phyloP scores from a whole-genome alignment of 192 early-diverging fungal species.

The Chytriomyces sp. region DNA sequence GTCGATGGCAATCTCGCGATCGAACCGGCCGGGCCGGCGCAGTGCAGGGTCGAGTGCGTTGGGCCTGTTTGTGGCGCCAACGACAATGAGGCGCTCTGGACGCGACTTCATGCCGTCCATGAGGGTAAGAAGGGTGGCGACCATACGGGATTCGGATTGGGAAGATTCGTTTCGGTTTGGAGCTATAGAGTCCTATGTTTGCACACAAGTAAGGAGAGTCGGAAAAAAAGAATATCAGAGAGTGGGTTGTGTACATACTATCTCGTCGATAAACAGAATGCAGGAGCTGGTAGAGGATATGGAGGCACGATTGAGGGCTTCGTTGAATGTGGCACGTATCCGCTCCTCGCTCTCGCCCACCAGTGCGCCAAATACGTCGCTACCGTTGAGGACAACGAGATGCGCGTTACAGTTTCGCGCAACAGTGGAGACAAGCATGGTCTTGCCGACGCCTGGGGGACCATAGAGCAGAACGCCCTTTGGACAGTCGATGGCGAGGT shows the following conservation, averaged over 20 bases:
- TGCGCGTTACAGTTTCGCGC: conserved; percentile 62
- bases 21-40: conserved; percentile 81
- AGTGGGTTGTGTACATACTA: conserved; percentile 58
- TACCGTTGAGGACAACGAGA: conserved; percentile 73
- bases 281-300: conserved; percentile 41
- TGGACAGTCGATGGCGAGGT: conserved; percentile 77
- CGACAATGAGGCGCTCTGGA: conserved; percentile 64
- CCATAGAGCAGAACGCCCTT: conserved; percentile 85
- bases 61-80: conserved; percentile 89
- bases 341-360: conserved; percentile 86
- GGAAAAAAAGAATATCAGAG: not conserved
- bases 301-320: conserved; percentile 56
- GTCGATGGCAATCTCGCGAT: conserved; percentile 81
- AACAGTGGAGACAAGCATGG: conserved; percentile 74
- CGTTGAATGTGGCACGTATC: conserved; percentile 69
- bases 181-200: conserved; percentile 69
- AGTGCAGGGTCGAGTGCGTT: conserved; percentile 84
- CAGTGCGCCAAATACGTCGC: conserved; percentile 80
- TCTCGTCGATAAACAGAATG: conserved; percentile 97
- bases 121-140: conserved; percentile 84
- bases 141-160: conserved; percentile 74
- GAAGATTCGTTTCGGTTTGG: conserved; percentile 63
- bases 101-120: conserved; percentile 79
- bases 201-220: not conserved
- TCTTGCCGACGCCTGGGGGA: conserved; percentile 95